Conservation (phyloP, 345 rosid species). For the Populus davidiana region DNA sequence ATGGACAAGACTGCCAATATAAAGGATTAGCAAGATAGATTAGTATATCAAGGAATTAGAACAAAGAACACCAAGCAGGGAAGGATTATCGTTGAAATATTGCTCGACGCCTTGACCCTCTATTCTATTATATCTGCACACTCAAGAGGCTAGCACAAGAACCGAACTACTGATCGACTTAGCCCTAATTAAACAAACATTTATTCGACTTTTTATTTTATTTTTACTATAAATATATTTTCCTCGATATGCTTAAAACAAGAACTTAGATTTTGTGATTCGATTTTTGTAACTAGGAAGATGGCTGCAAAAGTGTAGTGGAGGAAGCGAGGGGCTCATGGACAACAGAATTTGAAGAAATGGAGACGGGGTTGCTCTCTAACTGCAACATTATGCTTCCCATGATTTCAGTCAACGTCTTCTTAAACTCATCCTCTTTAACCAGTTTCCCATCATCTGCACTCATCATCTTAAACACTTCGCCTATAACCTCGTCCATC, state of each 20-base stretch:
- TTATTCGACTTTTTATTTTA: not conserved
- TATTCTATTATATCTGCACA: not conserved
- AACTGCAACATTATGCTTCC: slow-evolving; percentile 83
- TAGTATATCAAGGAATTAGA: not conserved
- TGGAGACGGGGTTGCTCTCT: slow-evolving; percentile 63
- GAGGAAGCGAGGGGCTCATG: slow-evolving; percentile 81
- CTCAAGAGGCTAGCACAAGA: not conserved
- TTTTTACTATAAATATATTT: not conserved
- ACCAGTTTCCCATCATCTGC: slow-evolving; percentile 73
- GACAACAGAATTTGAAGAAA: slow-evolving; percentile 79
- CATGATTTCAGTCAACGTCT: slow-evolving; percentile 56
- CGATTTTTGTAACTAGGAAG: slow-evolving; percentile 3
- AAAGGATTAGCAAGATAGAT: not conserved
- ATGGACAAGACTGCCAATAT: not conserved
- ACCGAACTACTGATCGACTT: not conserved
- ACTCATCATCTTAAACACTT: slow-evolving; percentile 52
- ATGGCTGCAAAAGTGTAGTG: slow-evolving; percentile 47
- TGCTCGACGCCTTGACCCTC: not conserved
- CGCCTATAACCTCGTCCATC: slow-evolving; percentile 63
- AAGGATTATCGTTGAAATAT: not conserved
- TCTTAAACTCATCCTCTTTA: slow-evolving; percentile 89
- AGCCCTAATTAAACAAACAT: not conserved
- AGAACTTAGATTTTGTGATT: not conserved
- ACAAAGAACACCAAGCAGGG: not conserved
- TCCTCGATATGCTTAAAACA: not conserved